Base-by-base conservation (phyloP, 257 asterid species). In the Solanum sitiens region DNA sequence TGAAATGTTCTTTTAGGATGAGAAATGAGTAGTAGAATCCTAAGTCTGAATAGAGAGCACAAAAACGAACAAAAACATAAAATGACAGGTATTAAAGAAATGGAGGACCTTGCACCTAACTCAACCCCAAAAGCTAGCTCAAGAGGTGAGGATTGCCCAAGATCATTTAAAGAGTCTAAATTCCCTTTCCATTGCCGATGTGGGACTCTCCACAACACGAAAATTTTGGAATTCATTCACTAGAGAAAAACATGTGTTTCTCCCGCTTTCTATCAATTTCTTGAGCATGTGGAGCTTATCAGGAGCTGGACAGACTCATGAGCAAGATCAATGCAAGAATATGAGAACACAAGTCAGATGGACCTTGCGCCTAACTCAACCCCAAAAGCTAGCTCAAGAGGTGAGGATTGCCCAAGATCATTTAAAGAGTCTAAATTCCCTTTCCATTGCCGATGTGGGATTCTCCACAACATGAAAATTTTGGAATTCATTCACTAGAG, bases 1-100 rank as follows among this genome's bases (percentile, higher is more conserved):
- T 86, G 74, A 80, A 23, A 89, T 37, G 83, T 68, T 47, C 53
- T 84, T 83, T 87, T 42, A 21, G 71, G 63, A 85, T 88, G 87
- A 89, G 88, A 91, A 79, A 87, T 30, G 70, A 45, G 14, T 20
- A 50, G 86, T 6, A 82, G 30, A 50, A 82, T 11, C 12, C 47
- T 33, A 10, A 16, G 40, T 35, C n/a, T 23, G 70, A 84, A 73
- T 50, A 87, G 59, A 74, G 15, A 39, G 8, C 56, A 68, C 35
- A 15, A 18, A 56, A 87, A 21, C 23, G 14, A 32, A 40, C n/a
- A 25, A 12, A 87, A 15, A 77, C 4, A 5, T 47, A 27, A 80
- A 70, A 70, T 30, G 12, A 47, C 11, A 45, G 44, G 21, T 27
- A 80, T 3, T 32, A 7, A 70, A 30, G 75, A 30, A 70, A 70